These are phyloP conservation scores for Aspergillus tanneri DNA, from an alignment of 2,329 filamentous ascomycete genomes.

Conservation along the genomic window DNA sequence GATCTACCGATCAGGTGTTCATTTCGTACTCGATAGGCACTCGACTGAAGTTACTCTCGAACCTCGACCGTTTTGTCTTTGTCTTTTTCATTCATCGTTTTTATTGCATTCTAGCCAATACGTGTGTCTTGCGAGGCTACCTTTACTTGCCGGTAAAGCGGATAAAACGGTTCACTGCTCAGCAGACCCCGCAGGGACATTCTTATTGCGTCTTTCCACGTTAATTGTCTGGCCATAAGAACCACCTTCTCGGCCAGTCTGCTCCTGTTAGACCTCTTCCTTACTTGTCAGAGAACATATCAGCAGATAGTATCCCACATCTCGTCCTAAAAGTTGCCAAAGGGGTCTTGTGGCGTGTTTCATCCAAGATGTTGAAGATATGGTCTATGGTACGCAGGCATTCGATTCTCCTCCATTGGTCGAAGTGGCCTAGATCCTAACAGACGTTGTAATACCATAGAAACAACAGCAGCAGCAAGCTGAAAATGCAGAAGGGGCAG, in stretches of 20 bases:
- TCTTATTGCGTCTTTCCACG: no score
- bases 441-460: constrained; percentile 15
- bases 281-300: background rate
- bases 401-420: background rate
- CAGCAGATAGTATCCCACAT: background rate
- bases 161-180: no score
- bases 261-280: no score
- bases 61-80: no score
- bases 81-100: no score
- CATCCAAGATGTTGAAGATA: constrained; percentile 87
- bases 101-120: no score
- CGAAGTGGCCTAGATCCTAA: background rate
- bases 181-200: background rate
- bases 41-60: no score
- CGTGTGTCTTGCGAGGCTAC: no score
- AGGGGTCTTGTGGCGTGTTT: background rate
- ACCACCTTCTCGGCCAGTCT: no score
- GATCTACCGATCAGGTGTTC: constrained; percentile 3
- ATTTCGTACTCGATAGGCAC: no score
- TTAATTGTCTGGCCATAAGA: no score
- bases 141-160: no score
- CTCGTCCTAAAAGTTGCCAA: background rate
- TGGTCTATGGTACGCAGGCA: constrained; percentile 82
- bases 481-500: constrained; percentile 81
- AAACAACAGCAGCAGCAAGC: constrained; percentile 92